These are phyloP conservation scores for Solanum neorickii DNA, from an alignment of 257 asterid genomes.

Conservation along the genomic window DNA sequence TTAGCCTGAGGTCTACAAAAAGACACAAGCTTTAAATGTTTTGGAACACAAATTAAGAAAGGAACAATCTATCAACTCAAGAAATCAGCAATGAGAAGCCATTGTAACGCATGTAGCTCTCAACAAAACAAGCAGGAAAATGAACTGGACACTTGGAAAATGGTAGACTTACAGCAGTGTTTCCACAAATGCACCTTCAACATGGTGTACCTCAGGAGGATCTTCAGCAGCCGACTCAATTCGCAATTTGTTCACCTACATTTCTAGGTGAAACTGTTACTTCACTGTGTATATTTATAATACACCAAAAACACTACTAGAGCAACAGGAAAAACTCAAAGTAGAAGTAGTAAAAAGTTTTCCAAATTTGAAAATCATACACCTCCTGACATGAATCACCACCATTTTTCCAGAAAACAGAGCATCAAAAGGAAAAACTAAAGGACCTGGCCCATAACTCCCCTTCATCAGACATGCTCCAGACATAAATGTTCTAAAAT, in stretches of 20 bases:
- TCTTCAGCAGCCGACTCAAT: slow-evolving; percentile 70
- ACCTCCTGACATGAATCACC: background rate
- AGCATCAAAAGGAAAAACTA: background rate
- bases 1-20: slow-evolving; percentile 61
- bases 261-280: background rate
- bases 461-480: background rate
- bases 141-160: background rate
- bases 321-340: background rate
- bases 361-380: background rate
- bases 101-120: background rate
- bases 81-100: background rate
- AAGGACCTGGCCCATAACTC: background rate
- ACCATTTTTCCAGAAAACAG: background rate
- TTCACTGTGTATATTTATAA: background rate
- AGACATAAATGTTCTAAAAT: background rate
- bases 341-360: background rate
- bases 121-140: slow-evolving; percentile 2
- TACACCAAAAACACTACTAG: background rate
- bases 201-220: slow-evolving; percentile 66
- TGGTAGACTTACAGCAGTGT: slow-evolving; percentile 57
- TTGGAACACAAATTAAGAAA: background rate
- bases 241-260: slow-evolving; percentile 75
- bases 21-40: background rate
- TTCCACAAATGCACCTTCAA: slow-evolving; percentile 96
- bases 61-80: background rate